Conservation (phyloP, 495 filamentous ascomycete genomes). For the Penicillium cosmopolitanum region DNA sequence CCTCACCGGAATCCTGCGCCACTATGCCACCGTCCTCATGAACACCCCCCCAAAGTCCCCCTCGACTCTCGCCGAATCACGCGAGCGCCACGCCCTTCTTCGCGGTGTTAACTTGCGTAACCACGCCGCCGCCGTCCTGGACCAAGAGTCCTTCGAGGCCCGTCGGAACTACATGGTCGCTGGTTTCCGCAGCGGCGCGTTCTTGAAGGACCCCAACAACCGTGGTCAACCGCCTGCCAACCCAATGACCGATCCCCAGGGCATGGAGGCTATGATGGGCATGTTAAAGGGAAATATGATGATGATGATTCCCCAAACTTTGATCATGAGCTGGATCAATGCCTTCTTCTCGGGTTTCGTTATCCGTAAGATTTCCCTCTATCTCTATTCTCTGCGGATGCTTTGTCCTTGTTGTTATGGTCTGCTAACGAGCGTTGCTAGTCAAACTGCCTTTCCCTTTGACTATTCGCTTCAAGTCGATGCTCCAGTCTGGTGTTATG, state of each 20-base stretch:
- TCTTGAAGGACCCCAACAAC: conserved; percentile 84
- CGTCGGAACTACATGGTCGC: conserved; percentile 80
- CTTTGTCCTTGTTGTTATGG: background rate
- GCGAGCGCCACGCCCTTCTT: conserved; percentile 85
- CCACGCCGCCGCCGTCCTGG: conserved; percentile 72
- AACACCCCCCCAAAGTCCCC: conserved; percentile 82
- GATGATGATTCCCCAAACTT: conserved; percentile 98
- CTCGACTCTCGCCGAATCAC: conserved; percentile 71
- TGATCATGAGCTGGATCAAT: conserved; percentile 99
- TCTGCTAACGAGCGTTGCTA: conserved; percentile 29
- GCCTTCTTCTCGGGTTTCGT: conserved; percentile 98
- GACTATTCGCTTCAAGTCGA: conserved; percentile 97
- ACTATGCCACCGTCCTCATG: conserved; percentile 93
- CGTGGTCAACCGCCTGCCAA: conserved; percentile 88
- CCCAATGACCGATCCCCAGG: conserved; percentile 94
- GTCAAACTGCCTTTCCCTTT: conserved; percentile 99
- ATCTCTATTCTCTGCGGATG: conserved; percentile 1
- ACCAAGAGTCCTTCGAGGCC: conserved; percentile 71
- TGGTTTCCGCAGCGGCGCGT: conserved; percentile 81
- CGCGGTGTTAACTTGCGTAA: conserved; percentile 83
- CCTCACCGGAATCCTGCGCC: conserved; percentile 90
- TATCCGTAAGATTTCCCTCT: conserved; percentile 67
- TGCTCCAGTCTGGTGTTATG: conserved; percentile 95
- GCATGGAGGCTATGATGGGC: conserved; percentile 99
- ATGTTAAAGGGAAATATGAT: conserved; percentile 99